phyloP scores from a whole-genome alignment of 768 basidiomycete species.

The Phanerochaete sordida region DNA sequence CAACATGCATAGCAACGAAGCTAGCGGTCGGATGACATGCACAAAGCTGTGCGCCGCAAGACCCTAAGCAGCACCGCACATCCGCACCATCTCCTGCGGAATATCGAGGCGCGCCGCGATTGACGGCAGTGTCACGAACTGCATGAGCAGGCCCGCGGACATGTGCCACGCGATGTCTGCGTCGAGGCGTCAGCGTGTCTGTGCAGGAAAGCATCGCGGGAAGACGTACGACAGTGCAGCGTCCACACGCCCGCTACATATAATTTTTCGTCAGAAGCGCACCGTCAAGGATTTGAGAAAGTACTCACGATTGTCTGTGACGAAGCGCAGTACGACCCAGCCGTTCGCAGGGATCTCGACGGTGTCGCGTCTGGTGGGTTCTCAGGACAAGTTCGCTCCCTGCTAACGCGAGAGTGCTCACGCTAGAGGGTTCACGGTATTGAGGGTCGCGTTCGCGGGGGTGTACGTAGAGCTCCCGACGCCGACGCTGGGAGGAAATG shows the following conservation, averaged over 20 bases:
- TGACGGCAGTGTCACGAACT: conserved; percentile 35
- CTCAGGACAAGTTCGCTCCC: not conserved
- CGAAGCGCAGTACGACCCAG: conserved; percentile 36
- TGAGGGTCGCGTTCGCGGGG: conserved; percentile 30
- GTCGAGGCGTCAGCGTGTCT: not conserved
- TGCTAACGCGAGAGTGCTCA: conserved; percentile 13
- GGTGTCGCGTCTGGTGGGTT: conserved; percentile 33
- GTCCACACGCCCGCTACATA: conserved; percentile 37
- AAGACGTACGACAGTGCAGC: conserved; percentile 39
- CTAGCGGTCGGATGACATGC: too few species aligned
- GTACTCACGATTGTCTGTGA: conserved; percentile 34
- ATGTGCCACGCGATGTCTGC: conserved; percentile 11
- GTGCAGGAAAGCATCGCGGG: not conserved
- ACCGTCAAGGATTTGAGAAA: not conserved
- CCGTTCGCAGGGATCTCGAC: conserved; percentile 36
- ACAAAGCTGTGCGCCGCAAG: too few species aligned
- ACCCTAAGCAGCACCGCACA: conserved; percentile 25
- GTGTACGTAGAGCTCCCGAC: conserved; percentile 12
- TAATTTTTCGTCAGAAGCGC: not conserved
- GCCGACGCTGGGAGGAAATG: conserved; percentile 26
- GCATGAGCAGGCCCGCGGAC: conserved; percentile 38
- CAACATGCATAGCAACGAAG: too few species aligned
- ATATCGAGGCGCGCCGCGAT: conserved; percentile 30
- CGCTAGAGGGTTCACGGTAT: conserved; percentile 31
- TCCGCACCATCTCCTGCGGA: conserved; percentile 31